Percentiles rank a stretch among this genome's conserved stretches.
Evolutionary conservation across 306 rosid species (phyloP).

Genomic region (Cucurbita ficifolia): DNA sequence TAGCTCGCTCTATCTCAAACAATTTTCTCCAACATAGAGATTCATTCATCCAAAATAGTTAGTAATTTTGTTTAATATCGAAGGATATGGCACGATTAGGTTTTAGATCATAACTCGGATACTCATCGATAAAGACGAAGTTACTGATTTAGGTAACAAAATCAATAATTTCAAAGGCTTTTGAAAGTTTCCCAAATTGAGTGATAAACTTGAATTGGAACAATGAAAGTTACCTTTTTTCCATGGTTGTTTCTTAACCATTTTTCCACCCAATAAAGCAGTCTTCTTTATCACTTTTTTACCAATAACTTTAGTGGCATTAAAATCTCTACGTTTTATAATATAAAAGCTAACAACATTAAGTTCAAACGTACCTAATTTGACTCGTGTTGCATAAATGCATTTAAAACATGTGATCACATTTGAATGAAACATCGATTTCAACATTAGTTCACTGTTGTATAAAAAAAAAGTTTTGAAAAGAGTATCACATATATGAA

Average conservation of each 20-base stretch:
- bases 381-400: not conserved
- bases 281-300: not conserved
- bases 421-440: not conserved
- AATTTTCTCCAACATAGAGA: too few species aligned
- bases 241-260: not conserved
- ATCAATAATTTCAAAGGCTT: not conserved
- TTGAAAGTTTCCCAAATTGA: not conserved
- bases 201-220: not conserved
- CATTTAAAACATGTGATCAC: not conserved
- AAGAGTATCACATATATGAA: too few species aligned
- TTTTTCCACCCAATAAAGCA: not conserved
- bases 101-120: too few species aligned
- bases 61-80: too few species aligned
- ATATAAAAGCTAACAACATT: not conserved
- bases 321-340: not conserved
- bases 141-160: not conserved
- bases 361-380: not conserved
- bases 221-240: not conserved
- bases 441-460: too few species aligned
- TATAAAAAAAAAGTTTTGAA: too few species aligned
- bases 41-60: too few species aligned
- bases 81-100: too few species aligned
- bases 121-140: too few species aligned
- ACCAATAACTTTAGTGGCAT: not conserved
- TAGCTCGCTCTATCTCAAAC: too few species aligned